These are phyloP conservation scores for Clathrospora elynae DNA, from an alignment of 2,329 filamentous ascomycete genomes.

Conservation along the genomic window DNA sequence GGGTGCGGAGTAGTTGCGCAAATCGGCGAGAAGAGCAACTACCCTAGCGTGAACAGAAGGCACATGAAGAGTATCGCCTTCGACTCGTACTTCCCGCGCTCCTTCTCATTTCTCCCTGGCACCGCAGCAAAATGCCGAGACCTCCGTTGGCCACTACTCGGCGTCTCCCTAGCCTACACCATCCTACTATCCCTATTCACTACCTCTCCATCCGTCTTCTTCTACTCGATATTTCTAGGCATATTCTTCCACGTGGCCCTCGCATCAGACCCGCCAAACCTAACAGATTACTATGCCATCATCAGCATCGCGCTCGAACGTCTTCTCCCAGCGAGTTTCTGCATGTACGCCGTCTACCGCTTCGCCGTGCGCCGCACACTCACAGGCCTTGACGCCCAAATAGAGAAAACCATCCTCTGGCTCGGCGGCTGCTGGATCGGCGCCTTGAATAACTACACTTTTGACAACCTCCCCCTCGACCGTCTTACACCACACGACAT, in stretches of 20 bases:
- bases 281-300: slow-evolving; percentile 69
- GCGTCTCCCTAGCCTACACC: slow-evolving; percentile 79
- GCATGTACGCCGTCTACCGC: slow-evolving; percentile 84
- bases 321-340: slow-evolving; percentile 85
- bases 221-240: slow-evolving; percentile 79
- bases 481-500: slow-evolving; percentile 91
- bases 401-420: slow-evolving; percentile 91
- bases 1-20: slow-evolving; percentile 82
- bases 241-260: slow-evolving; percentile 90
- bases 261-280: slow-evolving; percentile 81
- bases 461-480: slow-evolving; percentile 90
- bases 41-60: slow-evolving; percentile 67
- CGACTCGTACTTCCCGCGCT: slow-evolving; percentile 85
- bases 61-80: slow-evolving; percentile 80
- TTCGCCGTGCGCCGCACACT: slow-evolving; percentile 79
- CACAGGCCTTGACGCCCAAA: slow-evolving; percentile 73
- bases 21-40: slow-evolving; percentile 70
- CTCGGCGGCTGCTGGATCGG: slow-evolving; percentile 90
- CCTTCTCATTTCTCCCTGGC: slow-evolving; percentile 74
- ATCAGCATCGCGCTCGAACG: slow-evolving; percentile 79
- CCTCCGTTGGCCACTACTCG: slow-evolving; percentile 81
- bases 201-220: slow-evolving; percentile 77
- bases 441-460: slow-evolving; percentile 90
- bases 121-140: slow-evolving; percentile 74
- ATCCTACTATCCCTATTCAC: slow-evolving; percentile 80